A percentile compares a stretch with the other conserved stretches of the same genome.
These are phyloP conservation scores for Penicillium corylophilum DNA, from an alignment of 2,329 filamentous ascomycete species.

Conservation along the genomic window DNA sequence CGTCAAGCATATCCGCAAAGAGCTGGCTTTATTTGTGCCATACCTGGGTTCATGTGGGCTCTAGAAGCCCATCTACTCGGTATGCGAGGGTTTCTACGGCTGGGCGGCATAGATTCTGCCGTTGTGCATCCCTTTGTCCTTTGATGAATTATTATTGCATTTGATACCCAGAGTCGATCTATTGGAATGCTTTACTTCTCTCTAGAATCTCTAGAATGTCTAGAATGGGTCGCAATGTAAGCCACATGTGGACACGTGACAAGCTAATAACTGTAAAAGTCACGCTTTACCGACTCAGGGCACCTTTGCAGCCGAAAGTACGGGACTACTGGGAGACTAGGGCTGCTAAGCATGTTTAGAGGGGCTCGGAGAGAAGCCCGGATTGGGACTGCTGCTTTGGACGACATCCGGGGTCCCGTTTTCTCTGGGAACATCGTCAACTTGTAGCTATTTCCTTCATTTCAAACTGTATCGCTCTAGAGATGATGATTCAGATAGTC, in stretches of 20 bases:
- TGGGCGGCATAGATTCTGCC: background rate
- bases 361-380: background rate
- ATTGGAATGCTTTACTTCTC: background rate
- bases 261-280: background rate
- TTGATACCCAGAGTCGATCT: conserved; percentile 17
- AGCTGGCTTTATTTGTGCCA: background rate
- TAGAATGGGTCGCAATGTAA: background rate
- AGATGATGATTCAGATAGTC: background rate
- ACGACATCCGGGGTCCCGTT: background rate
- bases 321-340: background rate
- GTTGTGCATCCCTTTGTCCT: background rate
- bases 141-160: background rate
- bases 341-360: background rate
- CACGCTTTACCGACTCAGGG: background rate
- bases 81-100: background rate
- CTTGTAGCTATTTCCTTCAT: background rate
- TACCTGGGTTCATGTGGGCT: background rate
- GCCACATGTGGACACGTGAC: conserved; percentile 2
- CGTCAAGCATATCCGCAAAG: background rate
- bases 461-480: background rate
- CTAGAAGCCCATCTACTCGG: background rate
- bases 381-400: background rate
- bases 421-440: background rate
- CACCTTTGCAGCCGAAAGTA: conserved; percentile 1
- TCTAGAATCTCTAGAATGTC: no score